Conservation (phyloP, 805 yeast genomes). For the Lipomyces yamanashiensis region DNA sequence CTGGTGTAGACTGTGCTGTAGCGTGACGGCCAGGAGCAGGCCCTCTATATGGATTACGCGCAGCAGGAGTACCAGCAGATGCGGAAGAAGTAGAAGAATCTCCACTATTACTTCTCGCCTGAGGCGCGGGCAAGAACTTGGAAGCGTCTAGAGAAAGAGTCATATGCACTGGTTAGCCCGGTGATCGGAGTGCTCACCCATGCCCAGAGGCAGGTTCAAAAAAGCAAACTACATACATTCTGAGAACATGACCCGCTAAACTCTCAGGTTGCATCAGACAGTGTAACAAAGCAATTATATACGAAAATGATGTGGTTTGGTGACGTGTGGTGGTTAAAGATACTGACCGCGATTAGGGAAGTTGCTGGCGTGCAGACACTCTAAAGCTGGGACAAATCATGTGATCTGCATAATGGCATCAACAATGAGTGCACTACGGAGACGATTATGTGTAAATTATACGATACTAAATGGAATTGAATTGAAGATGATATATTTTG, state of each 20-base stretch:
- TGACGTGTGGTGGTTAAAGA: neutral
- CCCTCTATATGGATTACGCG: neutral
- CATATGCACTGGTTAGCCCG: neutral
- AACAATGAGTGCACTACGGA: neutral
- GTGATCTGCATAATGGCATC: neutral
- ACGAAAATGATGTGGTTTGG: neutral
- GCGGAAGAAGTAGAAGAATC: constrained; percentile 1
- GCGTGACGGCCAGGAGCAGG: constrained; percentile 5
- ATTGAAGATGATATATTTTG: neutral
- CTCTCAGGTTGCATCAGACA: constrained; percentile 6
- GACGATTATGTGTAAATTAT: neutral
- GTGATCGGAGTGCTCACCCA: neutral
- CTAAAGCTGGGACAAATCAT: neutral
- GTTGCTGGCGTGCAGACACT: neutral
- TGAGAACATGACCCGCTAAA: constrained; percentile 23
- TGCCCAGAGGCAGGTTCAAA: neutral
- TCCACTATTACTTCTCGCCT: constrained; percentile 18
- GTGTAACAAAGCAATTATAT: neutral
- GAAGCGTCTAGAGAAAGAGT: constrained; percentile 24
- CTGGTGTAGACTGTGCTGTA: constrained; percentile 9
- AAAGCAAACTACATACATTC: constrained; percentile 19
- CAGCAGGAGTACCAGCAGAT: neutral
- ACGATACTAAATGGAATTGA: neutral
- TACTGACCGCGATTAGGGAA: neutral
- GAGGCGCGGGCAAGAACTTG: constrained; percentile 29